Percentiles rank a stretch among this genome's conserved stretches.
These are phyloP conservation scores for Pseudotulostoma volvatum DNA, from an alignment of 495 filamentous ascomycete species.

Conservation along the genomic window DNA sequence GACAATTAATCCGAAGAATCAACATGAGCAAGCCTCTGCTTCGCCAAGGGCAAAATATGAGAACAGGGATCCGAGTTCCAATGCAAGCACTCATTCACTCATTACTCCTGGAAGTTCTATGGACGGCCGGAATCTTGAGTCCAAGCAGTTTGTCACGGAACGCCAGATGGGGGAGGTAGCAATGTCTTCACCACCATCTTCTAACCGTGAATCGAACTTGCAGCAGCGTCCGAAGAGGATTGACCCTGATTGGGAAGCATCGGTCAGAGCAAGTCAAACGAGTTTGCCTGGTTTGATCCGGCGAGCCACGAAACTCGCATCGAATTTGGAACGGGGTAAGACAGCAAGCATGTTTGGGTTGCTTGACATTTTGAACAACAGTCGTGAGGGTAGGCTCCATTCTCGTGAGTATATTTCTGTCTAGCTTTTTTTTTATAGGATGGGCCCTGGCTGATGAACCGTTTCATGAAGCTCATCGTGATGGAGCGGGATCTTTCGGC, in stretches of 20 bases:
- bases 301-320: slow-evolving; percentile 70
- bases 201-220: slow-evolving; percentile 20
- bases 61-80: background rate
- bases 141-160: no score
- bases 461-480: slow-evolving; percentile 19
- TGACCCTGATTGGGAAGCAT: slow-evolving; percentile 67
- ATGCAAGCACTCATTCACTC: background rate
- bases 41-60: background rate
- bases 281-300: slow-evolving; percentile 82
- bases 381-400: slow-evolving; percentile 2
- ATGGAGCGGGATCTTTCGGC: slow-evolving; percentile 51
- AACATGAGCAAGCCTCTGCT: background rate
- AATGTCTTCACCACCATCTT: no score
- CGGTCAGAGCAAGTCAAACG: slow-evolving; percentile 72
- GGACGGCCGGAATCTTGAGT: no score
- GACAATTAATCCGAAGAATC: slow-evolving; percentile 23
- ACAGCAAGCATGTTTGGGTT: slow-evolving; percentile 56
- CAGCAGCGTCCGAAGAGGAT: slow-evolving; percentile 56
- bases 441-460: background rate
- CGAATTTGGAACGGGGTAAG: slow-evolving; percentile 73
- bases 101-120: no score
- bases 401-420: background rate
- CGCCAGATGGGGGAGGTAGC: no score
- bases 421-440: no score
- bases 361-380: slow-evolving; percentile 20